A percentile compares a stretch with the other conserved stretches of the same genome.
Evolutionary conservation across 495 filamentous ascomycete species (phyloP).

Genomic region (Talaromyces stipitatus): DNA sequence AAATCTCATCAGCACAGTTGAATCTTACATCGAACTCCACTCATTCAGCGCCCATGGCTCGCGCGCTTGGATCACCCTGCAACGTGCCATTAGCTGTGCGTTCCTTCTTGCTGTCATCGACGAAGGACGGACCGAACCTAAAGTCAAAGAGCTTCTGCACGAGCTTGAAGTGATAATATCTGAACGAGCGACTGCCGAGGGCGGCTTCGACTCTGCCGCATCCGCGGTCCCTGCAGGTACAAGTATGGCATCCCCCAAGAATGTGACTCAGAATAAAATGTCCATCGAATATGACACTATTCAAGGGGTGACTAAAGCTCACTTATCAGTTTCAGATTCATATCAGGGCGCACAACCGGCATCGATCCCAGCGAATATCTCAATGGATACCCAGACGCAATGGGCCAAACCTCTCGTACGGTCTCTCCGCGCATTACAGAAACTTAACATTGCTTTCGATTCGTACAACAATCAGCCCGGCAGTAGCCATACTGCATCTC

Average conservation of each 20-base stretch:
- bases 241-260: not conserved
- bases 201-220: constrained; percentile 5
- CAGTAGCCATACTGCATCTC: not conserved
- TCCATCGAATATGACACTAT: constrained; percentile 19
- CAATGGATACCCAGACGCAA: constrained; percentile 33
- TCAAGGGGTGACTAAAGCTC: constrained; percentile 22
- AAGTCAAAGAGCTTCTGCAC: constrained; percentile 31
- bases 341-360: constrained; percentile 18
- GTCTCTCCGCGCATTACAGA: constrained; percentile 38
- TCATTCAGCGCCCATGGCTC: constrained; percentile 31
- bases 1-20: constrained; percentile 34
- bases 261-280: not conserved
- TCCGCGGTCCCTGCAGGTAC: not conserved
- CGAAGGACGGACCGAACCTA: constrained; percentile 22
- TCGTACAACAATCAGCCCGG: constrained; percentile 11
- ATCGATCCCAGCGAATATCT: constrained; percentile 16
- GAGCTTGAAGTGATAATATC: constrained; percentile 31
- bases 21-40: constrained; percentile 40
- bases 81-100: constrained; percentile 39
- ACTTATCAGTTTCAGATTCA: constrained; percentile 9
- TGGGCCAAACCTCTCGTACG: constrained; percentile 42
- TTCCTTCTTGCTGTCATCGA: constrained; percentile 39
- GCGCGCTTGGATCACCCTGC: constrained; percentile 41
- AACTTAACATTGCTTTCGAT: constrained; percentile 34
- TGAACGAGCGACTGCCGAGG: constrained; percentile 35